Percentiles rank a stretch among this genome's conserved stretches.
phyloP scores from a whole-genome alignment of 345 rosid genomes.

The Citrus inodora region DNA sequence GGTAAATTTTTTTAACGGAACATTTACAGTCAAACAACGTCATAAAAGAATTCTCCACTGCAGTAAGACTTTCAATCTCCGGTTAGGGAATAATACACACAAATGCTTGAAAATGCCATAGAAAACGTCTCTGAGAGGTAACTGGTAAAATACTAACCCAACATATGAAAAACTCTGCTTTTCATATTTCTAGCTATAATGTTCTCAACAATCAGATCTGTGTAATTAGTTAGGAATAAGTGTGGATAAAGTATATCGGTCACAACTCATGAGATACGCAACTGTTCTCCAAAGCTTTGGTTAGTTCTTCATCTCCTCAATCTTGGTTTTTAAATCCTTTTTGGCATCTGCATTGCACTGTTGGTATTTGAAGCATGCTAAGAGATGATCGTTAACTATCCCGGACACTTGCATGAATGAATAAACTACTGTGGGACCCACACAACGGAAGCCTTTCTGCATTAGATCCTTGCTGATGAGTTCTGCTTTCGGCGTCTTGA shows the following conservation, averaged over 20 bases:
- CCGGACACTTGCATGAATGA: constrained; percentile 90
- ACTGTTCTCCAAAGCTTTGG: constrained; percentile 22
- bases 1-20: background rate
- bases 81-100: constrained; percentile 23
- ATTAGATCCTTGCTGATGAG: constrained; percentile 83
- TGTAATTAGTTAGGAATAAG: constrained; percentile 17
- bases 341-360: constrained; percentile 37
- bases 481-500: constrained; percentile 87
- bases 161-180: constrained; percentile 5
- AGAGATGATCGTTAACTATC: constrained; percentile 76
- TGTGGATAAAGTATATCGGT: constrained; percentile 15
- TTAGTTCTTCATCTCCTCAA: constrained; percentile 19
- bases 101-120: constrained; percentile 15
- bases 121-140: background rate
- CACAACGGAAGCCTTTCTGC: constrained; percentile 87
- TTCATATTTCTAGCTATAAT: constrained; percentile 9
- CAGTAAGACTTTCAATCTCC: constrained; percentile 1
- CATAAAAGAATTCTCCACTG: background rate
- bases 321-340: constrained; percentile 25
- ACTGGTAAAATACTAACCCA: constrained; percentile 6
- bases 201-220: constrained; percentile 10
- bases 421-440: constrained; percentile 84
- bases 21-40: constrained; percentile 8
- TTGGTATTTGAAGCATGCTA: constrained; percentile 67
- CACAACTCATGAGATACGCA: constrained; percentile 22